A percentile compares a stretch with the other conserved stretches of the same genome.
Evolutionary conservation across 371 early-diverging fungal species (phyloP).

Genomic region (Lichtheimia ramosa): DNA sequence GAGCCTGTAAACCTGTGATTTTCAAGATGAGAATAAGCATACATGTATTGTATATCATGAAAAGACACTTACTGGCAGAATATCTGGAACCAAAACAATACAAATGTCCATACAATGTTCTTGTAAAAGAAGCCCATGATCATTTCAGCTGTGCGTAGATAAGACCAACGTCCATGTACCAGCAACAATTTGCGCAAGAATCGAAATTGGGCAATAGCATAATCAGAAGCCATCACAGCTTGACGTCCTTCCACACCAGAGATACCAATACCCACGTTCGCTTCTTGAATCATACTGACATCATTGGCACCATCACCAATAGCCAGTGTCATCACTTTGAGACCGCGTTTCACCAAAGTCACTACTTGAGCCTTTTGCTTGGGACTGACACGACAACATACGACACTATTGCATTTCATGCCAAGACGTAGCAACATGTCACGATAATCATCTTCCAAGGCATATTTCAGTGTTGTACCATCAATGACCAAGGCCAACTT

Average conservation of each 20-base stretch:
- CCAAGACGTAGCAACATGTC: constrained; percentile 67
- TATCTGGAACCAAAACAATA: constrained; percentile 84
- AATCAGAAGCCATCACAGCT: constrained; percentile 92
- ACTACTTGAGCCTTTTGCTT: constrained; percentile 90
- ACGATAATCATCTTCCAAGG: constrained; percentile 59
- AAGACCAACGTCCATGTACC: constrained; percentile 89
- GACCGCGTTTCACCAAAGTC: constrained; percentile 34
- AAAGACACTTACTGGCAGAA: constrained; percentile 62
- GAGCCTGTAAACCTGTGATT: constrained; percentile 44
- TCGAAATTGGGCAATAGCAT: constrained; percentile 88
- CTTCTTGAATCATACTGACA: constrained; percentile 92
- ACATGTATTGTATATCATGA: too few relatives aligned
- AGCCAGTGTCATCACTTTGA: constrained; percentile 74
- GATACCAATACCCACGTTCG: constrained; percentile 91
- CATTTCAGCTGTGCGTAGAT: constrained; percentile 75
- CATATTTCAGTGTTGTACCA: constrained; percentile 83
- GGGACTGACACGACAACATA: constrained; percentile 91
- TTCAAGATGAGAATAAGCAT: too few relatives aligned
- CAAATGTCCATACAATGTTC: constrained; percentile 77
- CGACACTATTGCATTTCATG: constrained; percentile 71
- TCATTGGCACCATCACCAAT: constrained; percentile 96
- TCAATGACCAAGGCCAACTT: constrained; percentile 88
- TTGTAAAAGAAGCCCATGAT: constrained; percentile 83
- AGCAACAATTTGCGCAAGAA: constrained; percentile 70
- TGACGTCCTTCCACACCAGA: constrained; percentile 93